phyloP scores from a whole-genome alignment of 2,329 filamentous ascomycete genomes.

The Diplocarpon mali region DNA sequence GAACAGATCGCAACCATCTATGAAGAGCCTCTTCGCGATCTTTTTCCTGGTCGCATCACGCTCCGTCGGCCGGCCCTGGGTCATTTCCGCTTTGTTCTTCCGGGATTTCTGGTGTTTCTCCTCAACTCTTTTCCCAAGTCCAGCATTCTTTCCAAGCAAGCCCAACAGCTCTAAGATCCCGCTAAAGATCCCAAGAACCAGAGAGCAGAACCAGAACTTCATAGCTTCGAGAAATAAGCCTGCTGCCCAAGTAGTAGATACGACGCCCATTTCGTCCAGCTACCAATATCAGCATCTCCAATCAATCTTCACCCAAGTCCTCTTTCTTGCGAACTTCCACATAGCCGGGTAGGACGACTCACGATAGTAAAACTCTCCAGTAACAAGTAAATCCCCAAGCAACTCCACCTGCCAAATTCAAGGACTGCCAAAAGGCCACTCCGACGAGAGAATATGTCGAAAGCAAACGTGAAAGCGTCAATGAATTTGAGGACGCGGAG shows the following conservation, averaged over 20 bases:
- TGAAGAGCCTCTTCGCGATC: slow-evolving; percentile 38
- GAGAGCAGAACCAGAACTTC: slow-evolving; percentile 53
- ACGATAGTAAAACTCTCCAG: slow-evolving; percentile 53
- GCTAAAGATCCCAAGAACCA: slow-evolving; percentile 32
- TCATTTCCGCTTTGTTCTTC: slow-evolving; percentile 10
- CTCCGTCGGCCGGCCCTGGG: slow-evolving; percentile 12
- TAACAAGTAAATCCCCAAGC: slow-evolving; percentile 55
- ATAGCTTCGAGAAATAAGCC: slow-evolving; percentile 47
- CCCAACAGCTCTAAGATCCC: slow-evolving; percentile 2
- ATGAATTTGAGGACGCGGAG: slow-evolving; percentile 60
- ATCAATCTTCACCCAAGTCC: too few species aligned
- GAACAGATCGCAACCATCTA: slow-evolving; percentile 49
- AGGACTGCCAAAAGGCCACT: slow-evolving; percentile 30
- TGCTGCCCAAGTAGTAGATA: slow-evolving; percentile 32
- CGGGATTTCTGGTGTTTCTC: background rate
- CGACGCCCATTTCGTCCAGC: slow-evolving; percentile 38
- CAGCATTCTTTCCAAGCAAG: background rate
- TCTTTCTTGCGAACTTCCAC: too few species aligned
- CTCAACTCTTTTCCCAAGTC: background rate
- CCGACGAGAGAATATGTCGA: slow-evolving; percentile 28
- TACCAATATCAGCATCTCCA: slow-evolving; percentile 5
- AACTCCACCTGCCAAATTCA: slow-evolving; percentile 44
- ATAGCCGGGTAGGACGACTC: slow-evolving; percentile 27
- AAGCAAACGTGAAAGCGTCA: slow-evolving; percentile 43
- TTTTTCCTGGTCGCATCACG: slow-evolving; percentile 24